Evolutionary conservation across 1,284 basidiomycete species (phyloP).

Genomic region (Tilletia setariae): DNA sequence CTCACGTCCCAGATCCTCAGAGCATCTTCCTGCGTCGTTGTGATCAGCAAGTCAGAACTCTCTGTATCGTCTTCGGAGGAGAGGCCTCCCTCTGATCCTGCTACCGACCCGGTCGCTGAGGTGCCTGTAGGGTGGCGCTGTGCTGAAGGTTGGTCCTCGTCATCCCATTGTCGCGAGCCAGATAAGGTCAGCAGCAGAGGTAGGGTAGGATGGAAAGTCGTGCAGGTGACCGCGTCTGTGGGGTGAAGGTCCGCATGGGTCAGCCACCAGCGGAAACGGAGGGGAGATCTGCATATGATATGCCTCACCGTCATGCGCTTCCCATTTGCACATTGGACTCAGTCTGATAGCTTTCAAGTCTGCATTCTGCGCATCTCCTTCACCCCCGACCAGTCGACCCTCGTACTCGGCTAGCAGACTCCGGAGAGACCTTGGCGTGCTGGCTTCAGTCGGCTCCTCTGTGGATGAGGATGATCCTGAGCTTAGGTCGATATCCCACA

Average conservation of each 20-base stretch:
- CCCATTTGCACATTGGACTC: conserved; percentile 28
- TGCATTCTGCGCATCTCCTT: conserved; percentile 14
- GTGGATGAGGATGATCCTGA: neutral
- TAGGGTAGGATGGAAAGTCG: conserved; percentile 29
- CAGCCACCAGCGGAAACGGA: neutral
- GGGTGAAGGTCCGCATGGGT: neutral
- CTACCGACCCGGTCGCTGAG: no score
- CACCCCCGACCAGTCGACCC: neutral
- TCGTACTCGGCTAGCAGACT: neutral
- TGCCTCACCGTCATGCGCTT: conserved; percentile 30
- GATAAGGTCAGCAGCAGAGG: conserved; percentile 28
- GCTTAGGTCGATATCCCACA: conserved; percentile 29
- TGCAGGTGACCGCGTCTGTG: conserved; percentile 32
- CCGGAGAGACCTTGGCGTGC: conserved; percentile 16
- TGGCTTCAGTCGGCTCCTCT: conserved; percentile 17
- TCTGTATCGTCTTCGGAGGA: no score
- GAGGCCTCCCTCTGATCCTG: no score
- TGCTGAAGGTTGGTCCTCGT: neutral
- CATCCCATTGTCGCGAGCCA: conserved; percentile 26
- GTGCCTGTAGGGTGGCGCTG: no score
- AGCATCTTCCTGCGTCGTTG: no score
- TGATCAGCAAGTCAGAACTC: no score
- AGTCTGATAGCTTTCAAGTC: conserved; percentile 14
- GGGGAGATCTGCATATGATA: neutral
- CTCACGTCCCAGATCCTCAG: no score